These are phyloP conservation scores for Chrysoporthe cubensis DNA, from an alignment of 2,329 filamentous ascomycete genomes.

Conservation along the genomic window DNA sequence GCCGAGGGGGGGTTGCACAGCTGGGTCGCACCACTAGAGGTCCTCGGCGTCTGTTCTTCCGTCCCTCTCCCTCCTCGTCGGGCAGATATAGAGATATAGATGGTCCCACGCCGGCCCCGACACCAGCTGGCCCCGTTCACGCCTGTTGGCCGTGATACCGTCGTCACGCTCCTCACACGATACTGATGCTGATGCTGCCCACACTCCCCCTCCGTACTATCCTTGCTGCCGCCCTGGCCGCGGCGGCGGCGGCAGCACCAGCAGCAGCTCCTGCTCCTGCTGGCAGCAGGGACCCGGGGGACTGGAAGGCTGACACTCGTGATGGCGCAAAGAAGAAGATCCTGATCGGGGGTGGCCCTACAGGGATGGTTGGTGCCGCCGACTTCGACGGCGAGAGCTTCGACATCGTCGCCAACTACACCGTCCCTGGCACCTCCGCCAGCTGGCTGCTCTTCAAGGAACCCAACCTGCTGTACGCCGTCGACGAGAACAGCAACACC, in stretches of 20 bases:
- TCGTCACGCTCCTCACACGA: background rate
- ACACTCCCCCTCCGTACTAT: background rate
- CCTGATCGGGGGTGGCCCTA: constrained; percentile 43
- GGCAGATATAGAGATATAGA: background rate
- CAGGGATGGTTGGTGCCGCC: constrained; percentile 45
- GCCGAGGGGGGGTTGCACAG: too few species aligned
- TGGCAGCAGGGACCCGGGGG: background rate
- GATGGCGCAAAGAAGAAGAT: constrained; percentile 39
- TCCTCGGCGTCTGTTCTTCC: too few species aligned
- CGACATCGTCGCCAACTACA: constrained; percentile 42
- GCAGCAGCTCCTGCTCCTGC: background rate
- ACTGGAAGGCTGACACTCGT: constrained; percentile 12
- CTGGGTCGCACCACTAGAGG: too few species aligned
- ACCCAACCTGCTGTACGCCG: constrained; percentile 48
- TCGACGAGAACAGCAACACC: constrained; percentile 49
- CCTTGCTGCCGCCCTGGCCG: constrained; percentile 11
- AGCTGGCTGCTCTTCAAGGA: constrained; percentile 52
- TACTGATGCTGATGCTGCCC: background rate
- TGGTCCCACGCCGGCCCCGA: too few species aligned
- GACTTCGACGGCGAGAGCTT: constrained; percentile 48
- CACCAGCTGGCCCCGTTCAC: background rate
- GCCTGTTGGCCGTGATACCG: background rate
- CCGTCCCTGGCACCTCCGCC: constrained; percentile 38
- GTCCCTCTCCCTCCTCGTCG: background rate
- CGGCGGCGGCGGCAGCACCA: too few species aligned